These are phyloP conservation scores for Arabis alpina DNA, from an alignment of 345 rosid genomes.

Conservation along the genomic window DNA sequence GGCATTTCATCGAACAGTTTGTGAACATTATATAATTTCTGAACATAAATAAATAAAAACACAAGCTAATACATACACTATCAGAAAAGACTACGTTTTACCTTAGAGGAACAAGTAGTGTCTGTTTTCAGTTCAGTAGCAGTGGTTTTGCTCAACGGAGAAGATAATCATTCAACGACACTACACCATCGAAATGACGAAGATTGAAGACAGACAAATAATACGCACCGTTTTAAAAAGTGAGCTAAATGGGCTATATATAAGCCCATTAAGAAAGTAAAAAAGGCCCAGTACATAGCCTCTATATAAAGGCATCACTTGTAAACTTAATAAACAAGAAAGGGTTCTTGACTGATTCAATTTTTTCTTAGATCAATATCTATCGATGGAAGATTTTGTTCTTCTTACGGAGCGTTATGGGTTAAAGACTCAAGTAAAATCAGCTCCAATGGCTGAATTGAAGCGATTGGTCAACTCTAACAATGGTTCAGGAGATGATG, in stretches of 20 bases:
- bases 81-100: not conserved
- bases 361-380: too few species aligned
- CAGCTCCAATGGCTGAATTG: slow-evolving; percentile 38
- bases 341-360: too few species aligned
- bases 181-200: not conserved
- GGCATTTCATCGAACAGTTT: slow-evolving; percentile 40
- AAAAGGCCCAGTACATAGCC: not conserved
- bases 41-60: not conserved
- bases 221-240: slow-evolving; percentile 1
- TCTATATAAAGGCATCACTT: too few species aligned
- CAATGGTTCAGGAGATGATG: not conserved
- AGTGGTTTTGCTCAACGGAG: slow-evolving; percentile 3
- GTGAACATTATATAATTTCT: not conserved
- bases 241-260: not conserved
- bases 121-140: not conserved
- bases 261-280: not conserved
- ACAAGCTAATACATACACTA: not conserved
- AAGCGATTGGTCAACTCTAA: not conserved
- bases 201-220: not conserved
- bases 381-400: slow-evolving; percentile 71
- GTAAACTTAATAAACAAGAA: too few species aligned
- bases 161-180: not conserved
- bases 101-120: not conserved
- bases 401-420: slow-evolving; percentile 70
- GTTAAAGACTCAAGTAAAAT: slow-evolving; percentile 71